Conservation (phyloP, 2,329 filamentous ascomycete species). For the Sporothrix sp. region DNA sequence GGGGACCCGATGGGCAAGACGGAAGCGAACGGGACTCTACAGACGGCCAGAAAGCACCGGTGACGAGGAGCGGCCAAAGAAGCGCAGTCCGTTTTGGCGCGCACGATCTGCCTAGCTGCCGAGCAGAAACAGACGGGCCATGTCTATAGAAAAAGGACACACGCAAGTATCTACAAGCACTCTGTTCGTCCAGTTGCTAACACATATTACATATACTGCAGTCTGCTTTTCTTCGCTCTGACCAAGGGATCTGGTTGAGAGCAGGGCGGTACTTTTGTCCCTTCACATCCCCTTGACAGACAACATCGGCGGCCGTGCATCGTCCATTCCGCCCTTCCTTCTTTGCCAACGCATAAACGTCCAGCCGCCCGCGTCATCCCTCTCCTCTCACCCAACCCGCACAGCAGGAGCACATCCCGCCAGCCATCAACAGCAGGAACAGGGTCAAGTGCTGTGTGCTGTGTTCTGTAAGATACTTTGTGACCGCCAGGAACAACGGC, state of each 20-base stretch:
- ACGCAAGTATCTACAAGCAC: too few species aligned
- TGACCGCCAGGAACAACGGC: constrained; percentile 2
- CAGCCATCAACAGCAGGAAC: constrained; percentile 3
- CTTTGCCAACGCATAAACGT: neutral
- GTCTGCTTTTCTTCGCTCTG: too few species aligned
- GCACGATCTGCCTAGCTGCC: neutral
- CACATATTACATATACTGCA: too few species aligned
- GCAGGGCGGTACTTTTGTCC: neutral
- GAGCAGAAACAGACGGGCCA: neutral
- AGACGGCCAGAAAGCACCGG: neutral
- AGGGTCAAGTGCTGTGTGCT: neutral
- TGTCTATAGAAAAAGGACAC: too few species aligned
- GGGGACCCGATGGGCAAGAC: too few species aligned
- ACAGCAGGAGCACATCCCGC: constrained; percentile 3
- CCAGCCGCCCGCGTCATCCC: constrained; percentile 2
- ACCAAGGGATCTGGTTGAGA: neutral
- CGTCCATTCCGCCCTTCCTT: neutral
- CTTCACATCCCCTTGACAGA: neutral
- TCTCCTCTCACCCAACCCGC: neutral
- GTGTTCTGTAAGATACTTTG: neutral
- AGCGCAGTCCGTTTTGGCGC: too few species aligned
- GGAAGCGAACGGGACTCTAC: too few species aligned
- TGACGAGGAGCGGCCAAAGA: neutral
- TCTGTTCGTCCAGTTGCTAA: too few species aligned
- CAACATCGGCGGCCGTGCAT: neutral